A percentile compares a stretch with the other conserved stretches of the same genome.
phyloP scores from a whole-genome alignment of 495 filamentous ascomycete species.

The Aspergillus heteromorphus region DNA sequence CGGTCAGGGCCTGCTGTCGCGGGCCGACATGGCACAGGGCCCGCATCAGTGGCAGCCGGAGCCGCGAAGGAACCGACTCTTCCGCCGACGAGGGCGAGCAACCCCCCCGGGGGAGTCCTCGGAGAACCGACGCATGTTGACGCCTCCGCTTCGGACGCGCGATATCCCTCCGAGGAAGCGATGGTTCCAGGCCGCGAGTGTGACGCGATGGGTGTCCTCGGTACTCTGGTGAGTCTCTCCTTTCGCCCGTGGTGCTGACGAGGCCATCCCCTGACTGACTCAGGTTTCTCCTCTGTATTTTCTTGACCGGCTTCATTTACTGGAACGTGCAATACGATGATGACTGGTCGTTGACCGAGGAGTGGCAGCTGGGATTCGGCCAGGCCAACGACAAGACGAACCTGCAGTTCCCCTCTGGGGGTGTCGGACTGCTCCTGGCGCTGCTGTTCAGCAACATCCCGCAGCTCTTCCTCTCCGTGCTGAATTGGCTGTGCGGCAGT shows the following conservation, averaged over 20 bases:
- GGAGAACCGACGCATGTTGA: not conserved
- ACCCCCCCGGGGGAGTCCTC: too few relatives aligned
- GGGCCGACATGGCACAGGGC: slow-evolving; percentile 5
- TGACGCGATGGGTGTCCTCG: not conserved
- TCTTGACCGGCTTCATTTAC: not conserved
- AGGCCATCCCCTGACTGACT: not conserved
- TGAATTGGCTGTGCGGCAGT: slow-evolving; percentile 33
- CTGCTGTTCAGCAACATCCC: slow-evolving; percentile 32
- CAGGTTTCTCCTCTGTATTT: not conserved
- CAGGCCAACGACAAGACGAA: not conserved
- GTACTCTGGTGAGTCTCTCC: not conserved
- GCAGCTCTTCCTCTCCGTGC: slow-evolving; percentile 33
- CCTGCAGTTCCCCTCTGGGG: not conserved
- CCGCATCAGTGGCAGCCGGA: not conserved
- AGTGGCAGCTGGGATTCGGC: not conserved
- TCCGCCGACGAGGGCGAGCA: not conserved
- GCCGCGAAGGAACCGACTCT: not conserved
- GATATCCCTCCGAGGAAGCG: not conserved
- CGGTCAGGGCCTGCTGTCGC: slow-evolving; percentile 15
- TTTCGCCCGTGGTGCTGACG: not conserved
- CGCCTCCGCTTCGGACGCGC: too few relatives aligned
- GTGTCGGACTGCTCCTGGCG: slow-evolving; percentile 5
- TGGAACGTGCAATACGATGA: not conserved
- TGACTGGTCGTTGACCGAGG: not conserved
- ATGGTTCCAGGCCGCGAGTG: not conserved